Evolutionary conservation across 1,284 basidiomycete genomes (phyloP), one percentile per base, ranked within the genome.

Genomic region (Ceratobasidium sp.): DNA sequence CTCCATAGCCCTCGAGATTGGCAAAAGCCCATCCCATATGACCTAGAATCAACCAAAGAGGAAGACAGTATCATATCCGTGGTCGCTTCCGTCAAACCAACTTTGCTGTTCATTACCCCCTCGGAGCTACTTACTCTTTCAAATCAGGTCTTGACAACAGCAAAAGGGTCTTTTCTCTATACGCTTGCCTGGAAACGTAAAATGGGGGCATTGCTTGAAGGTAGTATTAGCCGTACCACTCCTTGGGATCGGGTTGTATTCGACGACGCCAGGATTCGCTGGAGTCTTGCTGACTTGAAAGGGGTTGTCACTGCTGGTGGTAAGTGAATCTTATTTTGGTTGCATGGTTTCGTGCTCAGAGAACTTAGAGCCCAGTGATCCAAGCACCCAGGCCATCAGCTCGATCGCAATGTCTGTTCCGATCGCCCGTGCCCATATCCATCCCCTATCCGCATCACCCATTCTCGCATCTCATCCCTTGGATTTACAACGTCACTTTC

Each of bases 221-320:
- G 92, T 9, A 92, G 87, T 76, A 76, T 92, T 46, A 90, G 86
- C 16, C 90, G 88, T 77, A 89, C 92, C 69, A 89, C 89, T 74
- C 80, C 92, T 18, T 93, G 92, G 91, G 92, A 93, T 77, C 85
- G 90, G 52, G 80, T 89, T 16, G 85, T 92, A 30, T 90, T 92
- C 77, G 88, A 89, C 74, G 80, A 80, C 26, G 91, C 91, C 3
- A 92, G 73, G 89, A 88, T 52, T 85, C 85, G 34, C 83, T 84
- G 73, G 86, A 87, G 55, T 28, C 55, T 70, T 14, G 39, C 55
- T 1, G 87, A 88, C 21, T 75, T 93, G 50, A 82, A 91, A 72
- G 86, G 82, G 26, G 82, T 89, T 2, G 80, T 93, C 67, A 84
- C 90, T 72, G 86, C 87, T 72, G 90, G 86, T 76, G 90, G 91